Evolutionary conservation across 805 yeast genomes (phyloP), one percentile per base, ranked within the genome.

Genomic region (Torulaspora gathmanii): DNA sequence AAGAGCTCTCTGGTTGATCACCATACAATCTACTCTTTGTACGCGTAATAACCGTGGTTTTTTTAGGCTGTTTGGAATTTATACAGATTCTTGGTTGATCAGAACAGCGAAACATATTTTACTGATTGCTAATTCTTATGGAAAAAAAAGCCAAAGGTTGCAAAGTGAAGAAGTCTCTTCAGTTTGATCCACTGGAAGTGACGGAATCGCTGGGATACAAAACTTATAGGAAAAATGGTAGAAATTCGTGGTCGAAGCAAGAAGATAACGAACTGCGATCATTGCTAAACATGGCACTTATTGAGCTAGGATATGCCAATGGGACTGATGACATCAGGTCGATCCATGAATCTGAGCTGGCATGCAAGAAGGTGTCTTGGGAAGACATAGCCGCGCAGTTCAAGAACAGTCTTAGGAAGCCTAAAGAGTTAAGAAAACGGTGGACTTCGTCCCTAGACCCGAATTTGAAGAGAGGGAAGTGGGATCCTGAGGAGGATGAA

Each of bases 361-460:
- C 61, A 6, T 58, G 66, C 3, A 64, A 63, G 30, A 48, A 57
- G 0, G 72, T 83, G 8, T 73, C 79, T 42, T 85, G 95, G 95
- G 86, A 81, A 26, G 49, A 51, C 42, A 72, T 82, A 33, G 76
- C 82, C 52, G 70, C 51, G 53, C 68, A 48, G 58, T 74, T 68
- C 62, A 74, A 56, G 51, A 67, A 55, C 67, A 69, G 71, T 61
- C 72, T 51, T 57, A 70, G 96, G 42, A 82, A 84, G 55, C 74
- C 87, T 10, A 87, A 85, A 56, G 95, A 88, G 60, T 85, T 95
- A 59, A 75, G 88, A 28, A 89, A 88, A 63, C 69, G 97, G 46
- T 90, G 97, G 97, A 70, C 78, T 13, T 83, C 83, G 51, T 86
- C 95, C 1, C 66, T 90, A 33, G 93, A 88, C 63, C 97, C 97